These are phyloP conservation scores for Camellia lanceoleosa DNA, from an alignment of 148 eudicot species.

Conservation along the genomic window DNA sequence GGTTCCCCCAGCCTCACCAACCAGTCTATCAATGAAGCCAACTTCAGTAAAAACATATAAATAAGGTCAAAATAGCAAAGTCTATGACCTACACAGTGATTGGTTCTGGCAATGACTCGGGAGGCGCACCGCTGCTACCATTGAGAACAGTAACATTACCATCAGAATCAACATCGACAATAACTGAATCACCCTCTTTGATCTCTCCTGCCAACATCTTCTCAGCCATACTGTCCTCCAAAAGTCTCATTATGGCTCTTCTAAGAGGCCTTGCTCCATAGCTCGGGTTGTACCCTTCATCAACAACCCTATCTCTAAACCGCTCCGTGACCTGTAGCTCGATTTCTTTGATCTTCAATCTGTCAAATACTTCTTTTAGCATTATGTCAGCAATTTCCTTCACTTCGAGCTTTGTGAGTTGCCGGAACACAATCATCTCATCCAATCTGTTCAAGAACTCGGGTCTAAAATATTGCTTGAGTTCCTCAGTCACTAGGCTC, in stretches of 20 bases:
- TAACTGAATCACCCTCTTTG: slow-evolving; percentile 82
- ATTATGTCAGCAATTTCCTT: slow-evolving; percentile 90
- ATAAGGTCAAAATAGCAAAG: neutral
- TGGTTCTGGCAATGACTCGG: slow-evolving; percentile 53
- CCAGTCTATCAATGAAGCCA: neutral
- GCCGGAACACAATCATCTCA: slow-evolving; percentile 87
- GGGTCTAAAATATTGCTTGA: slow-evolving; percentile 82
- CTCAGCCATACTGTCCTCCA: slow-evolving; percentile 95
- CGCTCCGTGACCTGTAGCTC: slow-evolving; percentile 79
- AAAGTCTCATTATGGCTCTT: slow-evolving; percentile 85
- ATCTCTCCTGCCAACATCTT: slow-evolving; percentile 86
- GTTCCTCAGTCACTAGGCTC: slow-evolving; percentile 72
- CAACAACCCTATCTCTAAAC: slow-evolving; percentile 74
- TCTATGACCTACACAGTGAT: slow-evolving; percentile 32
- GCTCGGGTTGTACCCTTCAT: slow-evolving; percentile 83
- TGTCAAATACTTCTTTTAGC: slow-evolving; percentile 84
- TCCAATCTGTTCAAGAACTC: slow-evolving; percentile 89
- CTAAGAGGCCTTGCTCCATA: slow-evolving; percentile 91
- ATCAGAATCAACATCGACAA: slow-evolving; percentile 70
- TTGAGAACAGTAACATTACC: slow-evolving; percentile 73
- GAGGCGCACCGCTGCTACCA: slow-evolving; percentile 64
- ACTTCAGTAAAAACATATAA: slow-evolving; percentile 1
- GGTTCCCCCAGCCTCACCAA: neutral
- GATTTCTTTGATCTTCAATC: slow-evolving; percentile 60
- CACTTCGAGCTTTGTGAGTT: slow-evolving; percentile 81